A percentile compares a stretch with the other conserved stretches of the same genome.
Conservation (phyloP, 805 yeast genomes). For the Candida mattraensis region DNA sequence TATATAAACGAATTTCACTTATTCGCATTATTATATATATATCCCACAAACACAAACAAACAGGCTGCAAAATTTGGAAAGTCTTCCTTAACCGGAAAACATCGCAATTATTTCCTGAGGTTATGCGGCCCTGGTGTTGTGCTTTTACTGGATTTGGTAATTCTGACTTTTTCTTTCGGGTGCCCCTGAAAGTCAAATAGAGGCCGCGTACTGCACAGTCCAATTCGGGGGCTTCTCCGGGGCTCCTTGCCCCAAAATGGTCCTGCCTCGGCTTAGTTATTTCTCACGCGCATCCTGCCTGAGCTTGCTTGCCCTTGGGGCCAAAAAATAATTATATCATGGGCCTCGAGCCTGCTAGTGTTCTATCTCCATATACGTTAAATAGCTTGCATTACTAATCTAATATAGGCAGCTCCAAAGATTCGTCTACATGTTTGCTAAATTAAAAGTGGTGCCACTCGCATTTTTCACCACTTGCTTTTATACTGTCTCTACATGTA, state of each 20-base stretch:
- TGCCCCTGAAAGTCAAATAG: no score
- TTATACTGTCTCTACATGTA: no score
- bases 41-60: slow-evolving; percentile 14
- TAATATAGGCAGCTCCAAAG: no score
- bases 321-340: not conserved
- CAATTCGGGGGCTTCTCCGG: no score
- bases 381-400: slow-evolving; percentile 11
- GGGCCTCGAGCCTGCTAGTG: no score
- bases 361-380: slow-evolving; percentile 5
- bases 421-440: no score
- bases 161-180: no score
- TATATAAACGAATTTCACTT: slow-evolving; percentile 4
- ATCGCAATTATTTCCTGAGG: slow-evolving; percentile 14
- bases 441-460: no score
- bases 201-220: no score
- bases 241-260: no score
- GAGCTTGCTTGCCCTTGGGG: slow-evolving; percentile 2
- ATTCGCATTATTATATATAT: slow-evolving; percentile 11
- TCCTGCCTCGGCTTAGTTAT: no score
- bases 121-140: slow-evolving; percentile 23
- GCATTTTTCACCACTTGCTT: no score
- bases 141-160: slow-evolving; percentile 14
- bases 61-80: slow-evolving; percentile 9
- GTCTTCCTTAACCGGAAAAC: slow-evolving; percentile 13
- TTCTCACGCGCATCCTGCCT: not conserved